Evolutionary conservation across 495 filamentous ascomycete species (phyloP), one percentile per base, ranked within the genome.

Genomic region (Neurospora intermedia): DNA sequence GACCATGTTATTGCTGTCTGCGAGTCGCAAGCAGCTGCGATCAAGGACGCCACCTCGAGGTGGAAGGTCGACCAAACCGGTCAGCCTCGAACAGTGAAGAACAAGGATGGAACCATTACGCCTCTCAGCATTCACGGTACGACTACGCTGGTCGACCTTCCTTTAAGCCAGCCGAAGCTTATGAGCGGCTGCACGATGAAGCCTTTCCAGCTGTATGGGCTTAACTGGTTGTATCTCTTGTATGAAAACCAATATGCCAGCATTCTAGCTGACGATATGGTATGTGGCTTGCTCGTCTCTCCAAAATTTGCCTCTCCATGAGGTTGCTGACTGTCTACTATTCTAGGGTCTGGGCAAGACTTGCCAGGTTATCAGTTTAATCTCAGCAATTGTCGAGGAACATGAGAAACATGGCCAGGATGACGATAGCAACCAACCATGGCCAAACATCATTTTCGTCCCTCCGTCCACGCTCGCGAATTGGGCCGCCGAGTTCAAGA

Each of bases 231-330:
- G 69, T 86, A 88, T 66, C 81, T 98, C 31, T 84, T 98, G 42
- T 97, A 92, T 76, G 82, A 91, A 66, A 89, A 92, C 48, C 85
- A 89, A 31, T 83, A 95, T 72, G 93, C 92, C 72, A 92, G 94
- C 66, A 98, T 99, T 74, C 84, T 99, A 18, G 96, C 96, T 0
- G 96, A 99, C 79, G 96, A 99, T 75, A 99, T 99, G 96, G 54
- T 66, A 9, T 1, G 54, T 66, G 35, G 0, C 15, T 4, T 66
- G 23, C 13, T 66, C 16, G 54, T 31, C 27, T 7, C 20, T 16
- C 9, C 11, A 15, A 27, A 1, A 4, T 35, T 66, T 2, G 39
- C 54, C 54, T 66, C 1, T 38, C 27, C 54, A 2, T 66, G 27
- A 27, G 6, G 27, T 62, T 62, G 54, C 54, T 66, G 7, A 66